Evolutionary conservation across 2,329 filamentous ascomycete genomes (phyloP), one percentile per base, ranked within the genome.

Genomic region (Fusarium multiceps): DNA sequence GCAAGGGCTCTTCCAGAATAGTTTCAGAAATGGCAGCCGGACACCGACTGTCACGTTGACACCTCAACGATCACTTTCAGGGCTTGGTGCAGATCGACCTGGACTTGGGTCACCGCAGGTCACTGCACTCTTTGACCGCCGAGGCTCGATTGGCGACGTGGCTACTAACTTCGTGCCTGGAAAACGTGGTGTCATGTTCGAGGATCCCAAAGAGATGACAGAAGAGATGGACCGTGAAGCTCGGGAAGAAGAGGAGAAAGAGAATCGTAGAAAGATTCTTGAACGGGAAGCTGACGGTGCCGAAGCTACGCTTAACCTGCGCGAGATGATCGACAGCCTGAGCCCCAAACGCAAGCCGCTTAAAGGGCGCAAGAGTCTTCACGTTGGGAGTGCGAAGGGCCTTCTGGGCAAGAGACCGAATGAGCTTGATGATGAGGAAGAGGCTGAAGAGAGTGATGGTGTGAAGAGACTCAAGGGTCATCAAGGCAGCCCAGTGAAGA

Each of bases 91-190:
- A 66, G 92, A 93, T 72, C 88, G 87, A 68, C 82, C 86, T 66
- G 92, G 92, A 0, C 85, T 94, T 57, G 92, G 93, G 9, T 95
- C 93, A 1, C 93, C 92, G 7, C 89, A 88, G 55, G 87, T 95
- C 56, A 85, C 91, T 23, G 90, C 89, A 28, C 84, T 94, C 32
- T 85, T 94, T 34, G 91, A 92, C 68, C 88, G 89, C 34, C 87
- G 93, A 50, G 86, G 83, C 47, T 94, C 92, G 2, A 90, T 95
- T 63, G 88, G 90, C 23, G 90, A 94, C 43, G 82, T 87, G 23
- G 87, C 90, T 3, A 82, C 83, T 16, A 81, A 85, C 9, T 94
- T 94, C 73, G 81, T 90, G 28, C 88, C 90, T 37, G 87, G 82
- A 20, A 80, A 66, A 71, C 78, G 69, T 69, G 79, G 54, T 80